A percentile compares a stretch with the other conserved stretches of the same genome.
Conservation (phyloP, 768 basidiomycete species). For the Piloderma croceum region DNA sequence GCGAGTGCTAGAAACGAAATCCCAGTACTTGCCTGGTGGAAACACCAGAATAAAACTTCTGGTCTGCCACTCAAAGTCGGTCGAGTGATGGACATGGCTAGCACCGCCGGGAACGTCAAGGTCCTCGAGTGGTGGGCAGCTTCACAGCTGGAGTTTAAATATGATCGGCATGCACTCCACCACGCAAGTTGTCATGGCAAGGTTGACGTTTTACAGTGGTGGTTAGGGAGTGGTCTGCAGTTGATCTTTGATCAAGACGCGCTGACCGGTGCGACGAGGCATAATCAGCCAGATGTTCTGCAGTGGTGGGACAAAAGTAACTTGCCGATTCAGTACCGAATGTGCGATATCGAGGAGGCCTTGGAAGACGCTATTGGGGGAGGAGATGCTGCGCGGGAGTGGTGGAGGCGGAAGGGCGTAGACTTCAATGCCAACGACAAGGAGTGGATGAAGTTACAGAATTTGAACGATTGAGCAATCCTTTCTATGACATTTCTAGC, state of each 20-base stretch:
- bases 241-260: conserved; percentile 78
- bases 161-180: conserved; percentile 70
- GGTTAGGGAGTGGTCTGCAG: conserved; percentile 72
- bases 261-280: conserved; percentile 71
- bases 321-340: conserved; percentile 75
- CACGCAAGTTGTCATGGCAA: conserved; percentile 77
- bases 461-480: too few species aligned
- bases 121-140: conserved; percentile 84
- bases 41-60: conserved; percentile 42
- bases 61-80: conserved; percentile 72
- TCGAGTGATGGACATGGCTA: conserved; percentile 81
- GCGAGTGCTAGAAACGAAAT: conserved; percentile 76
- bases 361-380: conserved; percentile 81
- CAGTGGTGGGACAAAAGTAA: conserved; percentile 87
- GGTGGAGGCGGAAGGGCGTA: conserved; percentile 80
- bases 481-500: too few species aligned
- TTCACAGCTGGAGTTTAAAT: conserved; percentile 72
- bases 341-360: conserved; percentile 91
- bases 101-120: conserved; percentile 67
- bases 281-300: conserved; percentile 75
- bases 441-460: conserved; percentile 85
- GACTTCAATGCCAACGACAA: conserved; percentile 80
- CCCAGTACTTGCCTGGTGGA: conserved; percentile 83
- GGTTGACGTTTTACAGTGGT: conserved; percentile 79
- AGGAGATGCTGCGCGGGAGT: conserved; percentile 66